Conservation (phyloP, 106 monocot species). For the Ottelia alismoides region DNA sequence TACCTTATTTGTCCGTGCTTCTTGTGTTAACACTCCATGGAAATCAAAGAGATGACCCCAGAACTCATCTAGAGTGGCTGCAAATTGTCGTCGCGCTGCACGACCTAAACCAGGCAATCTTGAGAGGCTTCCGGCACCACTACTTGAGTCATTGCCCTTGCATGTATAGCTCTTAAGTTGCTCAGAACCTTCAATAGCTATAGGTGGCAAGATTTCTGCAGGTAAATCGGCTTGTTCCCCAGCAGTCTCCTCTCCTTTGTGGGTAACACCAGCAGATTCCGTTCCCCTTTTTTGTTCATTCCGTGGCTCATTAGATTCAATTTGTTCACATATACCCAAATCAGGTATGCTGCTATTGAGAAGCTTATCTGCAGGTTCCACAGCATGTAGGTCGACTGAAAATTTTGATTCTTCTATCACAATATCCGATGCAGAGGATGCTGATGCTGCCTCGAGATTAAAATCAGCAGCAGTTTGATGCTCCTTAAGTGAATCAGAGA, state of each 20-base stretch:
- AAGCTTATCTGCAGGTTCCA: conserved; percentile 14
- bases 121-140: conserved; percentile 48
- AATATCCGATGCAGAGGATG: conserved; percentile 11
- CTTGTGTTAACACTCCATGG: conserved; percentile 81
- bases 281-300: neutral
- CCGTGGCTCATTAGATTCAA: conserved; percentile 10
- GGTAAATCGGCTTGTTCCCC: conserved; percentile 9
- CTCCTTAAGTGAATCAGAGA: conserved; percentile 33
- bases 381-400: conserved; percentile 11
- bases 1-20: conserved; percentile 44
- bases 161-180: conserved; percentile 19
- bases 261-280: neutral
- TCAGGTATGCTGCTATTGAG: conserved; percentile 9
- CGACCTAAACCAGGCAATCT: conserved; percentile 75
- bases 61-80: conserved; percentile 75
- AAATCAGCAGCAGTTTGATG: conserved; percentile 22
- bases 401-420: conserved; percentile 30
- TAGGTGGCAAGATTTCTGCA: neutral
- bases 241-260: conserved; percentile 1
- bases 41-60: conserved; percentile 89
- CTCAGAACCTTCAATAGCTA: conserved; percentile 16
- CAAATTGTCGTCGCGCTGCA: conserved; percentile 78
- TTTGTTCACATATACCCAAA: neutral
- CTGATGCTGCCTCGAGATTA: conserved; percentile 10
- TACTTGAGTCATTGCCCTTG: conserved; percentile 21